A percentile compares a stretch with the other conserved stretches of the same genome.
These are phyloP conservation scores for Neofusicoccum parvum DNA, from an alignment of 2,329 filamentous ascomycete species.

Conservation along the genomic window DNA sequence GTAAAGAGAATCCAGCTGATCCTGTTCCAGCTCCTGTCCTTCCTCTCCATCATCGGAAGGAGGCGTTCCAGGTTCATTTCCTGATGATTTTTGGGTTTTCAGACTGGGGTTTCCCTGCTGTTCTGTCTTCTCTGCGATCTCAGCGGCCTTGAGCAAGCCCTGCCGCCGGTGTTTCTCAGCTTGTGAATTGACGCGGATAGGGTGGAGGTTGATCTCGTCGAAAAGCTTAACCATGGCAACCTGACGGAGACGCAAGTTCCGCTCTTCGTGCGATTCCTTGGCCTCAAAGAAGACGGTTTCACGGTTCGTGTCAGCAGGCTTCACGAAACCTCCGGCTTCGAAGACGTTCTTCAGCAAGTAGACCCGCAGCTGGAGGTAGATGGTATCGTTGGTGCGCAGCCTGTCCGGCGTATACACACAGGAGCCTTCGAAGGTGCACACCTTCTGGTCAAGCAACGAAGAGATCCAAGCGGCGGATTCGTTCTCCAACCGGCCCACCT, in stretches of 20 bases:
- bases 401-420: conserved; percentile 89
- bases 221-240: conserved; percentile 86
- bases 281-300: conserved; percentile 77
- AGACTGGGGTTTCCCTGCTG: conserved; percentile 28
- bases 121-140: conserved; percentile 75
- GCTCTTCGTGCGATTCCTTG: conserved; percentile 83
- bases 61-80: conserved; percentile 38
- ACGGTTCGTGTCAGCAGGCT: conserved; percentile 69
- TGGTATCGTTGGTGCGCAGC: conserved; percentile 85
- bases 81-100: conserved; percentile 55
- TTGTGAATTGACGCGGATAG: conserved; percentile 71
- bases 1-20: conserved; percentile 91
- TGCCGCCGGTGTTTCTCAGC: conserved; percentile 80
- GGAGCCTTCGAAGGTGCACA: conserved; percentile 83
- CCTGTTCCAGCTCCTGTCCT: conserved; percentile 88
- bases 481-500: conserved; percentile 84
- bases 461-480: conserved; percentile 92
- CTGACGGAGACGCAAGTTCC: conserved; percentile 78
- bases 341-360: conserved; percentile 77
- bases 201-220: conserved; percentile 81
- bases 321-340: conserved; percentile 61
- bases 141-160: conserved; percentile 81
- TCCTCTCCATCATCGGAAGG: conserved; percentile 71
- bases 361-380: conserved; percentile 86
- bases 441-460: conserved; percentile 82